These are phyloP conservation scores for Oryza nivara DNA, from an alignment of 176 grass and related monocot genomes.

Conservation along the genomic window DNA sequence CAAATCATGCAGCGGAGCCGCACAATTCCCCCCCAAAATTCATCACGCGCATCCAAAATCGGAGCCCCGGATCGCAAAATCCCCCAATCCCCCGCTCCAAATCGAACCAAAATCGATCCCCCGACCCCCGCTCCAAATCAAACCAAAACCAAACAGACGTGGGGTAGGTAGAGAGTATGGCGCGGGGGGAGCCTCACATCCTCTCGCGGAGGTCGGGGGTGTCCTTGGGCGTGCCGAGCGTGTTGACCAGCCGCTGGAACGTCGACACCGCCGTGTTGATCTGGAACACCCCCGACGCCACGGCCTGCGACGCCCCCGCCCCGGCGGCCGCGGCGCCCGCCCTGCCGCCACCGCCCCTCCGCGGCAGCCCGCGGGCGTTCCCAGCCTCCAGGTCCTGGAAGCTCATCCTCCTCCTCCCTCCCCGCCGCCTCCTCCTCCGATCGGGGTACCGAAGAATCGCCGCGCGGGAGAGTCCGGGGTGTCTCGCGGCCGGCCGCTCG, in stretches of 20 bases:
- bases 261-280: slow-evolving; percentile 86
- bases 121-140: neutral
- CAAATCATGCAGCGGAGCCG: neutral
- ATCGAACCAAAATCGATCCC: neutral
- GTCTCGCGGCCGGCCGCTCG: neutral
- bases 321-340: slow-evolving; percentile 8
- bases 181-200: slow-evolving; percentile 48
- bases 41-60: neutral
- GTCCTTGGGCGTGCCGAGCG: slow-evolving; percentile 96
- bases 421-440: neutral
- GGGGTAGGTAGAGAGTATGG: neutral
- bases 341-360: neutral
- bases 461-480: neutral
- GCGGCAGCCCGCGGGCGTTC: slow-evolving; percentile 44
- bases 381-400: slow-evolving; percentile 97
- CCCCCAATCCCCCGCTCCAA: neutral
- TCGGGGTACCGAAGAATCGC: neutral
- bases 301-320: slow-evolving; percentile 66
- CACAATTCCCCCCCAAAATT: neutral
- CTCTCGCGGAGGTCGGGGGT: slow-evolving; percentile 89
- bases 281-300: slow-evolving; percentile 84
- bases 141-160: neutral
- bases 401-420: slow-evolving; percentile 58
- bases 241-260: slow-evolving; percentile 95
- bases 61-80: neutral